A percentile compares a stretch with the other conserved stretches of the same genome.
Evolutionary conservation across 2,329 filamentous ascomycete genomes (phyloP).

Genomic region (Fusarium staphyleae): DNA sequence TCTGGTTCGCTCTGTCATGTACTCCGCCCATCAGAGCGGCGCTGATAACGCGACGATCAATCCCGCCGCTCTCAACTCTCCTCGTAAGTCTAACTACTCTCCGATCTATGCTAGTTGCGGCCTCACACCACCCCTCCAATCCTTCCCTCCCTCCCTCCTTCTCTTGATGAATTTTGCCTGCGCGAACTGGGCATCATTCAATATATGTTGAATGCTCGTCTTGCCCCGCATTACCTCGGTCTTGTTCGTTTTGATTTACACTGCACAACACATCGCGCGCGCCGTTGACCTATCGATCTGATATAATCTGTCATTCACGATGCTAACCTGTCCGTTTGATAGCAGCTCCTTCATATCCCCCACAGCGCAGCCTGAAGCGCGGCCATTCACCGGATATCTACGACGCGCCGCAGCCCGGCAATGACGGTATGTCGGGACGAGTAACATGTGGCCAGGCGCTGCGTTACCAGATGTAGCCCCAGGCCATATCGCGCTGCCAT

Average conservation of each 20-base stretch:
- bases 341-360: slow-evolving; percentile 59
- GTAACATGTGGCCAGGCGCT: slow-evolving; percentile 47
- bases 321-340: slow-evolving; percentile 40
- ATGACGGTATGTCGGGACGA: slow-evolving; percentile 73
- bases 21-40: slow-evolving; percentile 64
- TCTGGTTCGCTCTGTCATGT: slow-evolving; percentile 47
- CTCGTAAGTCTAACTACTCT: slow-evolving; percentile 63
- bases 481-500: slow-evolving; percentile 31
- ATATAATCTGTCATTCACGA: slow-evolving; percentile 8
- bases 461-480: slow-evolving; percentile 43
- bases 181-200: slow-evolving; percentile 4
- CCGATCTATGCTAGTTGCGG: slow-evolving; percentile 18
- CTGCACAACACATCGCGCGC: slow-evolving; percentile 7
- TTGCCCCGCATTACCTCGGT: slow-evolving; percentile 24
- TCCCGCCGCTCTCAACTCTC: slow-evolving; percentile 82
- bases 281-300: slow-evolving; percentile 1
- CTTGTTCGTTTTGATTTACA: not conserved
- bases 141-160: slow-evolving; percentile 19
- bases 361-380: slow-evolving; percentile 76
- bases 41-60: slow-evolving; percentile 91
- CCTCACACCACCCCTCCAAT: slow-evolving; percentile 26
- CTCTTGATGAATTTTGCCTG: not conserved
- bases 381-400: slow-evolving; percentile 76
- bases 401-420: slow-evolving; percentile 61
- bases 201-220: slow-evolving; percentile 19